Conservation (phyloP, 2,329 filamentous ascomycete species). For the Fusarium torulosum region DNA sequence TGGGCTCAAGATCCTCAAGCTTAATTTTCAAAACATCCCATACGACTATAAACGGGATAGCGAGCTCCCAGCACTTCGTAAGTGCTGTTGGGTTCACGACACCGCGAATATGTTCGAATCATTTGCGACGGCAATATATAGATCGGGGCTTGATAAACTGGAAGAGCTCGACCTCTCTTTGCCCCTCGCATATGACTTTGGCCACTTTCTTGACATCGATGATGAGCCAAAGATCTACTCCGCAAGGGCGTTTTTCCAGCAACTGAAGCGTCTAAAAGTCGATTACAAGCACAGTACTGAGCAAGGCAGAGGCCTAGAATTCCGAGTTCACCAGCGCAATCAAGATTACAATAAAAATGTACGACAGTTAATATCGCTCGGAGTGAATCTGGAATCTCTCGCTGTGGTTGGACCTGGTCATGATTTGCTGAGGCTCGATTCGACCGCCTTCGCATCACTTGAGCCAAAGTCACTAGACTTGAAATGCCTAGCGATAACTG, state of each 20-base stretch:
- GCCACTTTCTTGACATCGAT: neutral
- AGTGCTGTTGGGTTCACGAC: neutral
- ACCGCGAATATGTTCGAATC: constrained; percentile 1
- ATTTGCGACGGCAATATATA: neutral
- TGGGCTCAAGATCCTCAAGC: neutral
- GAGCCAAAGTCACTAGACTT: neutral
- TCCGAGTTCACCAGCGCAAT: neutral
- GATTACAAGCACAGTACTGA: neutral
- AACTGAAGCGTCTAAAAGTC: constrained; percentile 2
- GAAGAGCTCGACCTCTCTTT: neutral
- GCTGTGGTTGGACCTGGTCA: neutral
- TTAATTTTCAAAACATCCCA: neutral
- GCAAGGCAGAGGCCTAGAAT: neutral
- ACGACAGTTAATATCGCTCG: neutral
- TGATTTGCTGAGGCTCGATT: neutral
- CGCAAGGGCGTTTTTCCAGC: neutral
- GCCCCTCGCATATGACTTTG: neutral
- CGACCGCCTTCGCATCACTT: neutral
- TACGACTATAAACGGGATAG: neutral
- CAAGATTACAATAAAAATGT: neutral
- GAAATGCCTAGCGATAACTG: neutral
- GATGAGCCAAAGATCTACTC: neutral
- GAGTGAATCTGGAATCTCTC: neutral
- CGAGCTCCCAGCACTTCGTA: neutral
- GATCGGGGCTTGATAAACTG: neutral